These are phyloP conservation scores for Barbarea vulgaris DNA, from an alignment of 345 rosid species.

Conservation along the genomic window DNA sequence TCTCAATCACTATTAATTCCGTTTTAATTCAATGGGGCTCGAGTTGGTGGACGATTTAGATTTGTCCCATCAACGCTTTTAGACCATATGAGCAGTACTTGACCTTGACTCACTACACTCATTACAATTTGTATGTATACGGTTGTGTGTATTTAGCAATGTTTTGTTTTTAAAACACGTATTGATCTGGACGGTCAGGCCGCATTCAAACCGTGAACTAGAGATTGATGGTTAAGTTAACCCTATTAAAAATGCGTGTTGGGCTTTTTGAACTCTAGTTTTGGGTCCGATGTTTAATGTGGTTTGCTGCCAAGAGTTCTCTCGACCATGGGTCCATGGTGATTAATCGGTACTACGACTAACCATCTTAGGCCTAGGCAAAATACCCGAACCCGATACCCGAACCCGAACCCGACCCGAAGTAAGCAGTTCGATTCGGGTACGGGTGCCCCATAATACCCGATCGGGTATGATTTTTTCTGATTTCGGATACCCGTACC, in stretches of 20 bases:
- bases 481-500: no score
- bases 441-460: no score
- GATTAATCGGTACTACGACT: background rate
- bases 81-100: background rate
- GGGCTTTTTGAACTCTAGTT: no score
- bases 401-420: no score
- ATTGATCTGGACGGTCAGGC: background rate
- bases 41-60: conserved; percentile 24
- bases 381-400: no score
- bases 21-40: conserved; percentile 24
- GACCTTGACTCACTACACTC: background rate
- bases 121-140: conserved; percentile 22
- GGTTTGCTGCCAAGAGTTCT: no score
- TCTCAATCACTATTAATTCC: conserved; percentile 7
- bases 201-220: background rate
- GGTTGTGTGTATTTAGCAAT: background rate
- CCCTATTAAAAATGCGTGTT: background rate
- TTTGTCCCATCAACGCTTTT: conserved; percentile 26
- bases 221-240: background rate
- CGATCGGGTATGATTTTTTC: no score
- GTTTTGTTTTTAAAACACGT: background rate
- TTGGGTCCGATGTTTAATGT: no score
- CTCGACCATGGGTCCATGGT: background rate
- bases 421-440: no score
- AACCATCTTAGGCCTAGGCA: no score